Evolutionary conservation across 192 early-diverging fungal species (phyloP), one percentile per base, ranked within the genome.

Genomic region (Ambispora gerdemannii): DNA sequence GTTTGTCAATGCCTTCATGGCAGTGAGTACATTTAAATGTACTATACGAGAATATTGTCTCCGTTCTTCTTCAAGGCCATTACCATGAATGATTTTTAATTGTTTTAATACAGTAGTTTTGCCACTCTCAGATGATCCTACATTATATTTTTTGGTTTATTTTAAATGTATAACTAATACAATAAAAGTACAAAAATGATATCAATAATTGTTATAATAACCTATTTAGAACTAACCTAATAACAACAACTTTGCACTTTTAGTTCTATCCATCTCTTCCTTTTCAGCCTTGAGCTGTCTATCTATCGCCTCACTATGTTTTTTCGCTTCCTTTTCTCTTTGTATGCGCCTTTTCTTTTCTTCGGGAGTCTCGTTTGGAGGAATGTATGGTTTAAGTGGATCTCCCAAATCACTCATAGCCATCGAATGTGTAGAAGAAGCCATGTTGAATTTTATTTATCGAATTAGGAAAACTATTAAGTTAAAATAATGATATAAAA

Each of bases 91-190:
- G 31, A 75, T 63, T 74, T 75, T 72, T n/a, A 75, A 43, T 65
- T 78, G 81, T 30, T 76, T 76, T 25, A 80, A 58, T 6, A 81
- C 80, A 13, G 86, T 87, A 3, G 86, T 83, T 77, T 87, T 87
- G 51, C 86, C 86, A n/a, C 82, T 83, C 71, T 87, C 86, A 20
- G 83, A 82, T 35, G 86, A 83, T 61, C 85, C 85, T 84, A 76
- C 24, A 22, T 50, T 31, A 28, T 49, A 43, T 27, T 30, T 31
- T 52, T 30, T 58, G 6, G 10, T 58, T 58, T 58, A 17, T 17
- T 15, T 10, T 51, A n/a, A 20, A 52, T 30, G 47, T 32, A 67
- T n/a, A n/a, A n/a, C n/a, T n/a, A n/a, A n/a, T n/a, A n/a, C n/a
- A n/a, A n/a, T n/a, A n/a, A n/a, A n/a, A n/a, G n/a, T n/a, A n/a